Evolutionary conservation across 1,139 yeast species (phyloP), one percentile per base, ranked within the genome.

Genomic region (Hansenula anomala): DNA sequence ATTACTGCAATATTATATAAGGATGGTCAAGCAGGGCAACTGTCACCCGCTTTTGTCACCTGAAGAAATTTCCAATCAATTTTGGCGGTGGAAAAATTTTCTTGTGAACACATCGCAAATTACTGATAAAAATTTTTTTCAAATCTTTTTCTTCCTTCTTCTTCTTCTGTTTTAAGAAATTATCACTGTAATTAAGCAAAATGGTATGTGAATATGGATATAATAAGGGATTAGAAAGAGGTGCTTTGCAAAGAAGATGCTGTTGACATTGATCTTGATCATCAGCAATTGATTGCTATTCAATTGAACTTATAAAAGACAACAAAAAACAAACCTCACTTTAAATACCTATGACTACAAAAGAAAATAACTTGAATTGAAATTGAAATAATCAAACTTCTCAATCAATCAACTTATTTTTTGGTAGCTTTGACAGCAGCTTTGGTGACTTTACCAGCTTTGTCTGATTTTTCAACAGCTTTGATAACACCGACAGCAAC

Each of bases 401-500:
- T 14, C 19, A 29, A 27, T 38, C 14, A 40, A 30, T 32, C 42
- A 44, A 33, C 67, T 84, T 90, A 90, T 82, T 90, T 88, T 90
- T 89, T 90, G 69, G 84, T 83, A 73, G 97, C 97, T 89, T 92
- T 92, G 67, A 75, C 81, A 71, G 97, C 97, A 74, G 98, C 95
- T 90, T 92, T 92, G 92, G 98, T 92, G 64, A 92, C 96, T 92
- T 92, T 92, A 79, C 95, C 95, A 65, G 88, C 87, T 63, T 69
- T 70, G 77, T 83, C 94, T 56, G 94, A 67, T 87, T 92, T 92
- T 69, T 80, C 96, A 65, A 92, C 97, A 60, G 94, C 75, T 87
- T 90, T 90, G 92, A 90, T 88, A 70, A 90, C 97, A 88, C 97
- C 97, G 71, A 90, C 97, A 69, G 97, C 97, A 64, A 90, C 97